Conservation (phyloP, 192 early-diverging fungal genomes). For the Gamsiella multidivaricata region DNA sequence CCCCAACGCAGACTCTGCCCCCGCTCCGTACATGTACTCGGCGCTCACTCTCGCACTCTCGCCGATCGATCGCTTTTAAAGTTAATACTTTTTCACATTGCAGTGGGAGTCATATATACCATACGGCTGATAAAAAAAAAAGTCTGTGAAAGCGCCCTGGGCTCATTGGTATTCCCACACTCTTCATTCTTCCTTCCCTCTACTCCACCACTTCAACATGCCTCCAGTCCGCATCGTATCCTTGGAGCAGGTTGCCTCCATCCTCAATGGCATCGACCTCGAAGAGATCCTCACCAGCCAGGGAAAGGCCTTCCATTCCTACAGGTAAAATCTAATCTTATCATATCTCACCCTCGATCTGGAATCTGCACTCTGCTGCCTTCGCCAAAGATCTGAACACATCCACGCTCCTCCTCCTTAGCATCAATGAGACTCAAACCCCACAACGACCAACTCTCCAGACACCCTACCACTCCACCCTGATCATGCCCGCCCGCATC, state of each 20-base stretch:
- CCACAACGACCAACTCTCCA: slow-evolving; percentile 55
- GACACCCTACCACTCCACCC: slow-evolving; percentile 49
- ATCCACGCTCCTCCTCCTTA: slow-evolving; percentile 1
- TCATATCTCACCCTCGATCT: too few species aligned
- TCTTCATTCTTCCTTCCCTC: neutral
- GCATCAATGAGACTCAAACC: slow-evolving; percentile 53
- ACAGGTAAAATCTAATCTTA: slow-evolving; percentile 39
- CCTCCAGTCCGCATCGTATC: slow-evolving; percentile 41
- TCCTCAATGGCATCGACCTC: slow-evolving; percentile 23
- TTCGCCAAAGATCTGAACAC: too few species aligned
- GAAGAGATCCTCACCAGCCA: slow-evolving; percentile 37
- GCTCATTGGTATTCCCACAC: neutral
- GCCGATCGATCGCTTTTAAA: too few species aligned
- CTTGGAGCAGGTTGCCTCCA: slow-evolving; percentile 36
- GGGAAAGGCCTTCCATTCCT: slow-evolving; percentile 42
- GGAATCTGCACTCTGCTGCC: too few species aligned
- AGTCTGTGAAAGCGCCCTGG: too few species aligned
- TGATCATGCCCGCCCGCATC: slow-evolving; percentile 65
- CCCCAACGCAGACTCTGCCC: too few species aligned
- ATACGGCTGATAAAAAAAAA: too few species aligned
- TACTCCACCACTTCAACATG: slow-evolving; percentile 11
- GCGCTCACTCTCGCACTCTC: too few species aligned
- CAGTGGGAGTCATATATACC: too few species aligned
- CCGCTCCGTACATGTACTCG: too few species aligned
- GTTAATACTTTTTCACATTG: too few species aligned